Conservation (phyloP, 306 rosid species). For the Pterocarpus santalinus region DNA sequence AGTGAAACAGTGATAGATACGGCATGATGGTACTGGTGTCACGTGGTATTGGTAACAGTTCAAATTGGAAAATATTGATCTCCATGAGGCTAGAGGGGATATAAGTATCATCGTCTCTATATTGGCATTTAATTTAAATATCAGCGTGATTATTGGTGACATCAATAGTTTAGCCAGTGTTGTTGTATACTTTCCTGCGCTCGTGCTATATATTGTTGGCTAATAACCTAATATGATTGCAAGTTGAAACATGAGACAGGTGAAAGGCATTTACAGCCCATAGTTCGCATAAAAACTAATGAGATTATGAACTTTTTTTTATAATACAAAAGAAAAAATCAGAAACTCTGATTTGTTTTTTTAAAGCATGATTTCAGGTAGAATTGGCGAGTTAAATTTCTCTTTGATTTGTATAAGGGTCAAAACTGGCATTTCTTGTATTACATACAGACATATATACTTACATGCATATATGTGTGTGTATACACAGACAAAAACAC, state of each 20-base stretch:
- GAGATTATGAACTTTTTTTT: not conserved
- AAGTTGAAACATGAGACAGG: not conserved
- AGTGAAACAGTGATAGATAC: not conserved
- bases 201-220: not conserved
- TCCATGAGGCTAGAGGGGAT: not conserved
- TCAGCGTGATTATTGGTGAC: not conserved
- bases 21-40: not conserved
- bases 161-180: not conserved
- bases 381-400: too few species aligned
- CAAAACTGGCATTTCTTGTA: not conserved
- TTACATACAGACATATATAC: not conserved
- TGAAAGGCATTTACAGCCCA: not conserved
- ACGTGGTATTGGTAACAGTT: not conserved
- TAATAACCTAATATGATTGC: not conserved
- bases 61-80: not conserved
- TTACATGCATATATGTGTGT: too few species aligned
- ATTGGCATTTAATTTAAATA: not conserved
- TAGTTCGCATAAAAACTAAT: not conserved
- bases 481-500: too few species aligned
- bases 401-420: not conserved
- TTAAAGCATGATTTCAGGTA: not conserved
- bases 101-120: not conserved
- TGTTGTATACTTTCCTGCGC: not conserved
- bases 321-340: too few species aligned
- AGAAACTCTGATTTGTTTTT: not conserved